phyloP scores from a whole-genome alignment of 371 early-diverging fungal species.

The Apophysomyces trapeziformis region DNA sequence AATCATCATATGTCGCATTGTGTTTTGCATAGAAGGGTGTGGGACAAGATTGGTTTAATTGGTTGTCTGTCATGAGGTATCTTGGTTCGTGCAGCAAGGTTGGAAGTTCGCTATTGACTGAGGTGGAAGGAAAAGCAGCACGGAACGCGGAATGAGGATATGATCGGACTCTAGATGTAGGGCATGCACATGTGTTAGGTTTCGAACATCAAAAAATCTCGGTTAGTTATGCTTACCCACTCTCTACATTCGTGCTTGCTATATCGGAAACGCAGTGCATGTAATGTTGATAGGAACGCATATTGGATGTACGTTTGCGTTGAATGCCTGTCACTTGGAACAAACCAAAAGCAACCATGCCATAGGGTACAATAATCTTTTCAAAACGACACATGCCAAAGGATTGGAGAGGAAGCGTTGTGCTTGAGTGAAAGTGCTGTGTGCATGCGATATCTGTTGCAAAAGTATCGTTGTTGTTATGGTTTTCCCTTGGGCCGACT shows the following conservation, averaged over 20 bases:
- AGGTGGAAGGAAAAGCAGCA: neutral
- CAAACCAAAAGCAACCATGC: constrained; percentile 34
- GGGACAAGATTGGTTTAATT: neutral
- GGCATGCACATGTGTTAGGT: constrained; percentile 3
- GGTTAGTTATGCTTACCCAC: neutral
- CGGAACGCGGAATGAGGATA: neutral
- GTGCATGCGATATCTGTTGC: constrained; percentile 25
- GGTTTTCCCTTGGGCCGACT: constrained; percentile 5
- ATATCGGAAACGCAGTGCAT: constrained; percentile 14
- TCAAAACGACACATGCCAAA: constrained; percentile 32
- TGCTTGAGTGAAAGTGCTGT: constrained; percentile 34
- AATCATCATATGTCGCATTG: neutral
- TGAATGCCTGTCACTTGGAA: constrained; percentile 25
- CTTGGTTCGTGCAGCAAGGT: neutral
- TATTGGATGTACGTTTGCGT: neutral
- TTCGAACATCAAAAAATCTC: neutral
- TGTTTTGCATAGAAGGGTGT: constrained; percentile 3
- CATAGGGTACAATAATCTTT: constrained; percentile 40
- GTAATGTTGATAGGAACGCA: constrained; percentile 16
- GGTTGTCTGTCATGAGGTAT: neutral
- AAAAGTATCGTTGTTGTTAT: neutral
- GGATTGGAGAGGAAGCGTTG: constrained; percentile 16
- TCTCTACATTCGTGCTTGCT: constrained; percentile 2
- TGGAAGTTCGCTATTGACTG: neutral
- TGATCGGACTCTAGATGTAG: neutral